Conservation (phyloP, 148 eudicot species). For the Rheum nobile region DNA sequence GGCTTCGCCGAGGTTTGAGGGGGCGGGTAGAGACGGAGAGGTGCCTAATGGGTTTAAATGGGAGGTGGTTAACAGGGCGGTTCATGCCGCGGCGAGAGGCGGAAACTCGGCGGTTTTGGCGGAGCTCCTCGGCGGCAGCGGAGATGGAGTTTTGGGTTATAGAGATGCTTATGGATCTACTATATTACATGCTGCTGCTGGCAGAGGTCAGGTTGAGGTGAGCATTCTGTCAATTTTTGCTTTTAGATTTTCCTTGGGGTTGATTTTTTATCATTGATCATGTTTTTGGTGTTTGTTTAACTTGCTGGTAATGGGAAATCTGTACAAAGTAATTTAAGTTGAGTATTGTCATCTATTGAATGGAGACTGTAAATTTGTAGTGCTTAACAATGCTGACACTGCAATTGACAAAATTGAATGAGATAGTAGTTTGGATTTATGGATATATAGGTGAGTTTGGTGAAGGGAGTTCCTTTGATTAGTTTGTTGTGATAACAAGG, state of each 20-base stretch:
- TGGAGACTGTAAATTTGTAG: not conserved
- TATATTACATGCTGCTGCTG: conserved; percentile 81
- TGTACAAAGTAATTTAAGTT: not conserved
- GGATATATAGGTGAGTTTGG: not conserved
- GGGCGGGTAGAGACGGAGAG: conserved; percentile 20
- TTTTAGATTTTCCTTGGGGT: not conserved
- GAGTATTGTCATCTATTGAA: not conserved
- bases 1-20: conserved; percentile 52
- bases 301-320: not conserved
- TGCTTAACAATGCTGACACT: not conserved
- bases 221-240: not conserved
- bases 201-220: conserved; percentile 82
- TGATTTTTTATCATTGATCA: not conserved
- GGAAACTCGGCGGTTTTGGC: conserved; percentile 63
- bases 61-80: conserved; percentile 80
- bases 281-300: not conserved
- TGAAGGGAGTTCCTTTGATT: not conserved
- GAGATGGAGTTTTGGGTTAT: conserved; percentile 39
- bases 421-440: not conserved
- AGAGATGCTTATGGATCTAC: conserved; percentile 67
- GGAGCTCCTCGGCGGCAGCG: conserved; percentile 36
- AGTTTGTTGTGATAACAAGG: not conserved
- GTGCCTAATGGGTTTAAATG: conserved; percentile 48
- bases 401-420: not conserved
- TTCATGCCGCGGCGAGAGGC: conserved; percentile 92